phyloP scores from a whole-genome alignment of 768 basidiomycete species.

The Artomyces pyxidatus region DNA sequence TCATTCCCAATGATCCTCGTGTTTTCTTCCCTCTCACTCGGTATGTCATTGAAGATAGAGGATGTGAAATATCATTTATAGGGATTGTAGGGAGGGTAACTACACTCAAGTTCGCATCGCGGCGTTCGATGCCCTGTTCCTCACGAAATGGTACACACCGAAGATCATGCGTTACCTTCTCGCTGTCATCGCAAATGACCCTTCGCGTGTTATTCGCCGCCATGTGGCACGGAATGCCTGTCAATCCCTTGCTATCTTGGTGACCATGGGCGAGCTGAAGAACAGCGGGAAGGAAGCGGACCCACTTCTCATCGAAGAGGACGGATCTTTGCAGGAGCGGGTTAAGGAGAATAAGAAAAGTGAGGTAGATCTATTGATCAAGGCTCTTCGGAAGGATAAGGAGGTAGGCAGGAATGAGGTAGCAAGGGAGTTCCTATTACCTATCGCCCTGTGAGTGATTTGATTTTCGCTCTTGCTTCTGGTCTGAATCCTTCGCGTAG shows the following conservation, averaged over 20 bases:
- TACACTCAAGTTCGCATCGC: slow-evolving; percentile 85
- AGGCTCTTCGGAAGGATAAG: slow-evolving; percentile 78
- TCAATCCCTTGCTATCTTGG: slow-evolving; percentile 78
- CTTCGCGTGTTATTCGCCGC: slow-evolving; percentile 73
- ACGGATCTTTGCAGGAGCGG: slow-evolving; percentile 64
- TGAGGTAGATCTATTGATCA: slow-evolving; percentile 79
- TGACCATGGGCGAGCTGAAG: slow-evolving; percentile 89
- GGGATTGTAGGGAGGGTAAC: slow-evolving; percentile 74
- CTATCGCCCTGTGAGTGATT: slow-evolving; percentile 70
- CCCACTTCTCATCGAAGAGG: slow-evolving; percentile 78
- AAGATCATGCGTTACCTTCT: slow-evolving; percentile 84
- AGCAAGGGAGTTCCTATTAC: slow-evolving; percentile 74
- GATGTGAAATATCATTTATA: not conserved
- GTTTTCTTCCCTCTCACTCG: slow-evolving; percentile 85
- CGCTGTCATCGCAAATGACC: slow-evolving; percentile 78
- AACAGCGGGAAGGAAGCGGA: slow-evolving; percentile 64
- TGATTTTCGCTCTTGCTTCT: too few relatives aligned
- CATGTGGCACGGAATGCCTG: slow-evolving; percentile 83
- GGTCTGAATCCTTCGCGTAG: too few relatives aligned
- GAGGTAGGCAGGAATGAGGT: slow-evolving; percentile 77
- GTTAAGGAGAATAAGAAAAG: slow-evolving; percentile 67
- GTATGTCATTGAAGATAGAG: slow-evolving; percentile 33
- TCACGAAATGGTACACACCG: slow-evolving; percentile 82
- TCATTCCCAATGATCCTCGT: slow-evolving; percentile 68
- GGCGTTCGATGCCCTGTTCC: slow-evolving; percentile 90